Conservation (phyloP, 2,329 filamentous ascomycete genomes). For the Plenodomus biglobosus region DNA sequence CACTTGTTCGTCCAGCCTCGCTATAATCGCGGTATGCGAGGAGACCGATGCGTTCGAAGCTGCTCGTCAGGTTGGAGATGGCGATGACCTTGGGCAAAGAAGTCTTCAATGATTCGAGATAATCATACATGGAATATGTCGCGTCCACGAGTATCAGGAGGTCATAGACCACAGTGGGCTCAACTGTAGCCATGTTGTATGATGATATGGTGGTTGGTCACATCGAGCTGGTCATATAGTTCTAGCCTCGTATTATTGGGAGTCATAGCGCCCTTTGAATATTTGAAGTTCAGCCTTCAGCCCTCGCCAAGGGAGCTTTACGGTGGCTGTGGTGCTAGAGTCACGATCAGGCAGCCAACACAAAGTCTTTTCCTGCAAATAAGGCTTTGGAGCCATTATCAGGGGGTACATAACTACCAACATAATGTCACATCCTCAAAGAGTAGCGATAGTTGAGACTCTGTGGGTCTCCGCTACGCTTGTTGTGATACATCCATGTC, state of each 20-base stretch:
- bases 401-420: no score
- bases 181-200: conserved; percentile 8
- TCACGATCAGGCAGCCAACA: neutral
- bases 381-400: no score
- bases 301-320: neutral
- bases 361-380: no score
- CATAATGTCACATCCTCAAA: no score
- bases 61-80: conserved; percentile 52
- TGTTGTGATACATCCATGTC: no score
- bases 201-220: neutral
- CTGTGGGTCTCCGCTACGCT: no score
- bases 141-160: conserved; percentile 53
- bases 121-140: conserved; percentile 51
- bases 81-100: conserved; percentile 56
- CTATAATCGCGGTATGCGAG: conserved; percentile 56
- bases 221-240: neutral
- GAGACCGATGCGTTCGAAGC: conserved; percentile 55
- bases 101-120: conserved; percentile 48
- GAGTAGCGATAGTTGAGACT: no score
- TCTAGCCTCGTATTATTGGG: neutral
- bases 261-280: neutral
- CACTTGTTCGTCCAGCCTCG: conserved; percentile 8
- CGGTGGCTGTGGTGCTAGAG: neutral
- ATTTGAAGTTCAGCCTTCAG: neutral
- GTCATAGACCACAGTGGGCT: conserved; percentile 41